Conservation (phyloP, 2,329 filamentous ascomycete genomes). For the Camptophora hylomeconis region DNA sequence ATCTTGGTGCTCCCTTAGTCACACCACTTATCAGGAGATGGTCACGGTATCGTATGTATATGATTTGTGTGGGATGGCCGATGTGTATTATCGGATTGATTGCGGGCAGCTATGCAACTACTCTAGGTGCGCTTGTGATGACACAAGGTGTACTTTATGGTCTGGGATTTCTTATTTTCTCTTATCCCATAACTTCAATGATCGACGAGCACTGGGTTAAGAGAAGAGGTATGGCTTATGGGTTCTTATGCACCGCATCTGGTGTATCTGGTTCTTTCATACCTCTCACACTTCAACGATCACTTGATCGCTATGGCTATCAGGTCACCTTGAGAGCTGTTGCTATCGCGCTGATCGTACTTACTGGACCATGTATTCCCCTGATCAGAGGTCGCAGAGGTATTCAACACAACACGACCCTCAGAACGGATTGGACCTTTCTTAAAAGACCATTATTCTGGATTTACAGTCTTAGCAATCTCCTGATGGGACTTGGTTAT, state of each 20-base stretch:
- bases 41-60: conserved; percentile 21
- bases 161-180: conserved; percentile 27
- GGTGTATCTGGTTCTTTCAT: conserved; percentile 34
- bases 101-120: conserved; percentile 22
- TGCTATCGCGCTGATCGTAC: conserved; percentile 24
- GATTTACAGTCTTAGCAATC: conserved; percentile 33
- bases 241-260: conserved; percentile 11
- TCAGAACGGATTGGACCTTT: conserved; percentile 24
- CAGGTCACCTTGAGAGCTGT: conserved; percentile 30
- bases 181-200: conserved; percentile 27
- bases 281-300: conserved; percentile 31
- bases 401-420: not conserved
- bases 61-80: conserved; percentile 28
- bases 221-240: conserved; percentile 23
- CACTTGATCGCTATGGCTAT: conserved; percentile 30
- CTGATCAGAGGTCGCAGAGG: conserved; percentile 25
- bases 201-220: conserved; percentile 28
- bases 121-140: conserved; percentile 24
- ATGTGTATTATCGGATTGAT: conserved; percentile 27
- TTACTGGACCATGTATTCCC: conserved; percentile 26
- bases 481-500: conserved; percentile 23
- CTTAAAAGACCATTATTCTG: conserved; percentile 26
- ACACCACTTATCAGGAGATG: conserved; percentile 24
- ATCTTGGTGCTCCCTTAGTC: conserved; percentile 16
- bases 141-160: conserved; percentile 30